Base-by-base conservation (phyloP, 2,329 filamentous ascomycete species). In the Aureobasidium subglaciale region DNA sequence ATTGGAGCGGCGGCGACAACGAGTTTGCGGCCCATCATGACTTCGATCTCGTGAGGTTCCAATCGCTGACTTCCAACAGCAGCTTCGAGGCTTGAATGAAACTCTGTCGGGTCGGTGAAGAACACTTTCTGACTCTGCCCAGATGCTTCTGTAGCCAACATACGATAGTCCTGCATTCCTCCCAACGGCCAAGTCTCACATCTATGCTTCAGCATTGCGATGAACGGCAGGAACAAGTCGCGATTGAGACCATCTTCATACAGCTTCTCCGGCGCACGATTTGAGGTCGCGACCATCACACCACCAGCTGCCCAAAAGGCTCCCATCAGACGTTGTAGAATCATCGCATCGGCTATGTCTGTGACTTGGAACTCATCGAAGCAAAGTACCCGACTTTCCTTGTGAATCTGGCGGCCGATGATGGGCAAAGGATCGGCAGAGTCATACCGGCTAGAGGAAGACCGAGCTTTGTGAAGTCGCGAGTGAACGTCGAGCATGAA, bases 131-230 rank as follows among this genome's bases (percentile, higher is more conserved):
- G 46, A 65, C 29, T 62, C 65, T 56, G 82, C 77, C 55, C 75
- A 72, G 59, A 85, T 16, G 41, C 48, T 8, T 46, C 35, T 20
- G 20, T 54, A 27, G n/a, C 40, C 8, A 41, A 52, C 60, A 62
- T 75, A 76, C 86, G 60, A 58, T 75, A 91, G 64, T 91, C 88
- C 53, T 75, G 79, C 2, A 77, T 78, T 1, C 86, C 84, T 60
- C 88, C 85, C 78, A 91, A 88, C 64, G 89, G 83, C 86, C 86
- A 90, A 55, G 90, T 83, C 63, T 90, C 86, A 65, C 87, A 90
- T 52, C 86, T 75, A 6, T 85, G 83, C 65, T 85, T 86, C 32
- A 91, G 67, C 0, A 90, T 82, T 40, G 88, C 82, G 9, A 91
- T 72, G 59, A 91, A 90, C 1, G 78, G 78, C 4, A 84, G 77